phyloP scores from a whole-genome alignment of 1,284 basidiomycete species.

The Agroathelia rolfsii region DNA sequence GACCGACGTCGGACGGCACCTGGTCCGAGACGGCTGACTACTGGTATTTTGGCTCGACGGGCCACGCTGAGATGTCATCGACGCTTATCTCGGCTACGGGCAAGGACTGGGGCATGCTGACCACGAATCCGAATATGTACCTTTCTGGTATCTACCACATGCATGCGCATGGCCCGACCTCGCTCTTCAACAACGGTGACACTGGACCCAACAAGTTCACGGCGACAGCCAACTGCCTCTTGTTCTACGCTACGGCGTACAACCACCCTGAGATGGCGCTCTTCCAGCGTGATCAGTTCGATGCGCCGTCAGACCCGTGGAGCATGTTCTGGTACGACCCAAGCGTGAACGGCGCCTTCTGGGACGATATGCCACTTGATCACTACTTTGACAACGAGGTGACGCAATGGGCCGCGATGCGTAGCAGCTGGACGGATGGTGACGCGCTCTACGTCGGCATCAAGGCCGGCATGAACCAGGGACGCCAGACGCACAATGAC shows the following conservation, averaged over 20 bases:
- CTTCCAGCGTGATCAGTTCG: slow-evolving; percentile 88
- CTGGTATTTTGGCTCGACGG: slow-evolving; percentile 93
- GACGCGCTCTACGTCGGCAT: slow-evolving; percentile 79
- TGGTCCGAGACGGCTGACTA: slow-evolving; percentile 97
- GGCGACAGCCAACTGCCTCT: slow-evolving; percentile 67
- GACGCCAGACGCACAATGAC: slow-evolving; percentile 90
- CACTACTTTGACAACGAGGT: slow-evolving; percentile 62
- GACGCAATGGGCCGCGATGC: slow-evolving; percentile 86
- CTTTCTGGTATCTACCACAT: slow-evolving; percentile 87
- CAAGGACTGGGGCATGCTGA: slow-evolving; percentile 67
- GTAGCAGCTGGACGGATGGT: slow-evolving; percentile 86
- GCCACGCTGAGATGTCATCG: slow-evolving; percentile 85
- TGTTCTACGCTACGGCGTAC: slow-evolving; percentile 65
- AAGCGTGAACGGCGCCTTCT: slow-evolving; percentile 77
- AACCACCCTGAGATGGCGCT: slow-evolving; percentile 68
- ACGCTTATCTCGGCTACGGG: slow-evolving; percentile 83
- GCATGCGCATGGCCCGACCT: slow-evolving; percentile 77
- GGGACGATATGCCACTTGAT: slow-evolving; percentile 81
- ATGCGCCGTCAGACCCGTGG: slow-evolving; percentile 87
- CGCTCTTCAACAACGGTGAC: slow-evolving; percentile 88
- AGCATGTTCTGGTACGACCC: slow-evolving; percentile 98
- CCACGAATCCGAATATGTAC: slow-evolving; percentile 60
- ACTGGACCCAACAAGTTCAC: slow-evolving; percentile 94
- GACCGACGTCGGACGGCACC: slow-evolving; percentile 68
- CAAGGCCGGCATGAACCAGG: slow-evolving; percentile 72